These are phyloP conservation scores for Macrocybe gigantea DNA, from an alignment of 768 basidiomycete genomes.

Conservation along the genomic window DNA sequence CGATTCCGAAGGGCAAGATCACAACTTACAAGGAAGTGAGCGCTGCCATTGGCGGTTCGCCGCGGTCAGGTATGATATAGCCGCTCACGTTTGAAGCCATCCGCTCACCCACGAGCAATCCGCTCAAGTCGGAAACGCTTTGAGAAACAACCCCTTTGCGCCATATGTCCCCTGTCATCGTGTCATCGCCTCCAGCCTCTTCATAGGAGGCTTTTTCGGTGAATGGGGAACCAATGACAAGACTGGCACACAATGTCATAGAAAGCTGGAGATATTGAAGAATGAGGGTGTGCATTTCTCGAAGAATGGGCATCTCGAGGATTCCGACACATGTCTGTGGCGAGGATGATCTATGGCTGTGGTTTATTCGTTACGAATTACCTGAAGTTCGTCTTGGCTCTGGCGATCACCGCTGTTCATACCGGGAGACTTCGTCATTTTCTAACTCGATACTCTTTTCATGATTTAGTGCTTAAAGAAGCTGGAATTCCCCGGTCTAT, in stretches of 20 bases:
- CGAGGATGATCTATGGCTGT: conserved; percentile 4
- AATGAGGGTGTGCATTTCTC: conserved; percentile 50
- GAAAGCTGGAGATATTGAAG: conserved; percentile 45
- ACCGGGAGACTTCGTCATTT: too few relatives aligned
- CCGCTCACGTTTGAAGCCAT: background rate
- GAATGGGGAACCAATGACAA: conserved; percentile 49
- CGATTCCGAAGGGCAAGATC: conserved; percentile 46
- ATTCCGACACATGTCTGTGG: conserved; percentile 17
- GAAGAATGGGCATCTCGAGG: conserved; percentile 32
- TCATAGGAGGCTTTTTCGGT: conserved; percentile 58
- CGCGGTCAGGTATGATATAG: conserved; percentile 50
- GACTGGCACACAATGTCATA: conserved; percentile 33
- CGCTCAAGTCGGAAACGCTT: conserved; percentile 50
- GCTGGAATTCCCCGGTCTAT: too few relatives aligned
- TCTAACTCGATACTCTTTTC: too few relatives aligned
- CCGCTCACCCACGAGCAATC: background rate
- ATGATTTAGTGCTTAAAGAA: too few relatives aligned
- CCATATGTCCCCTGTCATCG: conserved; percentile 69
- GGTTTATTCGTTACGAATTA: background rate
- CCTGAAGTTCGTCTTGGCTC: background rate
- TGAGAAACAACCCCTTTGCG: conserved; percentile 61
- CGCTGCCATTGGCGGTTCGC: conserved; percentile 48
- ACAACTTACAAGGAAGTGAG: conserved; percentile 54
- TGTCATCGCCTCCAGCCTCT: conserved; percentile 55
- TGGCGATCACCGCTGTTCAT: too few relatives aligned